Evolutionary conservation across 495 filamentous ascomycete genomes (phyloP).

Genomic region (Trichoderma asperelloides): DNA sequence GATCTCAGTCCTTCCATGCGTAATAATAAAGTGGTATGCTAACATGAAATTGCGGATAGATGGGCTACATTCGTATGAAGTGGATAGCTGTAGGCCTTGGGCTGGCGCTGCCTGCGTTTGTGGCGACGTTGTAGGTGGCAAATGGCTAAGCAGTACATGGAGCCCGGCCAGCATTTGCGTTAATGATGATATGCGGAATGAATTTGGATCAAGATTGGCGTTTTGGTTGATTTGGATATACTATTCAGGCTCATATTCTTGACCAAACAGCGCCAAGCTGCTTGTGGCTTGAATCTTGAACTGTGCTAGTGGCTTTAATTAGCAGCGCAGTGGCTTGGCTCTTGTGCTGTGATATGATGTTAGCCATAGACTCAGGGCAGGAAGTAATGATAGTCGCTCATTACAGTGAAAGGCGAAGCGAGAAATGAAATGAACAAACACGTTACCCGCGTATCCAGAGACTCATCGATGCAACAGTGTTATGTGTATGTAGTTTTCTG

Average conservation of each 20-base stretch:
- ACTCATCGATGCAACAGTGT: not conserved
- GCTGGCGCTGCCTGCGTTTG: not conserved
- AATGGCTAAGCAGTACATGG: not conserved
- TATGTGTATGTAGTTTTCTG: not conserved
- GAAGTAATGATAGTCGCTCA: not conserved
- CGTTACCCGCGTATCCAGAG: too few relatives aligned
- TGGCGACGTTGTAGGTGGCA: not conserved
- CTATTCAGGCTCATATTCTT: too few relatives aligned
- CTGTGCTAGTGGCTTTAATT: not conserved
- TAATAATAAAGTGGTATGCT: not conserved
- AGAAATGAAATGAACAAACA: not conserved
- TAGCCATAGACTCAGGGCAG: not conserved
- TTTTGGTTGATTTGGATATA: not conserved
- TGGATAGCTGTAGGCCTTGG: slow-evolving; percentile 1
- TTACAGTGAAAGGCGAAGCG: not conserved
- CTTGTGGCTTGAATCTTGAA: not conserved
- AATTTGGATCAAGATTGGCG: not conserved
- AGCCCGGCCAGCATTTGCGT: too few relatives aligned
- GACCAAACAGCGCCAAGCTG: not conserved
- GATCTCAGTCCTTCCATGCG: not conserved
- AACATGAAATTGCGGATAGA: not conserved
- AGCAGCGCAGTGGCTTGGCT: not conserved
- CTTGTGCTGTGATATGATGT: not conserved
- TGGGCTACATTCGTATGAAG: not conserved
- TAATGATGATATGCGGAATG: not conserved